Percentiles rank a stretch among this genome's conserved stretches.
Evolutionary conservation across 2,329 filamentous ascomycete genomes (phyloP).

Genomic region (Pyrenochaeta sp.): DNA sequence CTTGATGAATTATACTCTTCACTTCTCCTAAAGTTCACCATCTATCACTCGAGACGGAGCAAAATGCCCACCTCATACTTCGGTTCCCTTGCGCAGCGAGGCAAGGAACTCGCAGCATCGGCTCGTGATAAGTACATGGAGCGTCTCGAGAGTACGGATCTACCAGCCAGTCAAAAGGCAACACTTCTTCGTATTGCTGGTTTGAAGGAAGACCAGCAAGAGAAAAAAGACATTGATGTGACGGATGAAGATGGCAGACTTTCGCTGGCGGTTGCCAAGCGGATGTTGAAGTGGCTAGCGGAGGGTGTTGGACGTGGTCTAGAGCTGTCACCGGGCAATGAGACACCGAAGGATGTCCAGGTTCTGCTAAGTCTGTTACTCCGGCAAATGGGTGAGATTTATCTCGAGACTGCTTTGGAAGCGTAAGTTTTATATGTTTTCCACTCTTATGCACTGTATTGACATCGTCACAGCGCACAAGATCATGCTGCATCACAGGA

Average conservation of each 20-base stretch:
- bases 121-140: conserved; percentile 93
- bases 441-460: conserved; percentile 3
- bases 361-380: conserved; percentile 84
- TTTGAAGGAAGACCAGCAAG: conserved; percentile 75
- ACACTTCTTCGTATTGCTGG: conserved; percentile 92
- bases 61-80: conserved; percentile 93
- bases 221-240: conserved; percentile 88
- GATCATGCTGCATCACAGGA: conserved; percentile 82
- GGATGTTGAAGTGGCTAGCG: conserved; percentile 97
- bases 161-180: conserved; percentile 85
- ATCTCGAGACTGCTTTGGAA: conserved; percentile 71
- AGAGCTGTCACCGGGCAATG: conserved; percentile 84
- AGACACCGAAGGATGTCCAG: conserved; percentile 93
- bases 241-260: conserved; percentile 87
- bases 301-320: conserved; percentile 91
- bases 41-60: conserved; percentile 89
- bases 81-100: conserved; percentile 87
- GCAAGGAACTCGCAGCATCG: conserved; percentile 85
- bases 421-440: conserved; percentile 50
- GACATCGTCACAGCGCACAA: conserved; percentile 48
- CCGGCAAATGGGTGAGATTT: conserved; percentile 86
- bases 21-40: conserved; percentile 92
- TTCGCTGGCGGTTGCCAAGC: conserved; percentile 86
- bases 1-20: conserved; percentile 88
- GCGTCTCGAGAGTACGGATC: conserved; percentile 84